Conservation (phyloP, 2,329 filamentous ascomycete genomes). For the Xylariaceae sp. region DNA sequence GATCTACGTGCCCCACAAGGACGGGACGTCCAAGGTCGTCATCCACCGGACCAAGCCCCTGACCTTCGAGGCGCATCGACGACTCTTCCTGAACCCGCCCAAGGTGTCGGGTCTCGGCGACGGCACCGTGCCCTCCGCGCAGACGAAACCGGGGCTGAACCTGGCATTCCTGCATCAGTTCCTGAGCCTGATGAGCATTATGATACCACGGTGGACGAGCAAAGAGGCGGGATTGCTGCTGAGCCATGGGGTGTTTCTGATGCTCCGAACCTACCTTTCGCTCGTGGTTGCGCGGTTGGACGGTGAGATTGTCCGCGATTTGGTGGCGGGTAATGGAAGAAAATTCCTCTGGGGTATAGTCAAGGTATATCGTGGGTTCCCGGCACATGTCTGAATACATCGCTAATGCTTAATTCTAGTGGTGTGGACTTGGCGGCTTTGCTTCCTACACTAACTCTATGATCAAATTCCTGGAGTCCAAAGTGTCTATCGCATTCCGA, state of each 20-base stretch:
- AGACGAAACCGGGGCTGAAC: conserved; percentile 93
- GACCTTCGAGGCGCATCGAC: conserved; percentile 93
- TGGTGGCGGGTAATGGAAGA: conserved; percentile 92
- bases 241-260: conserved; percentile 85
- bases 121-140: conserved; percentile 77
- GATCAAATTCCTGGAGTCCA: conserved; percentile 98
- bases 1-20: conserved; percentile 92
- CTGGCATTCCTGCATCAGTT: conserved; percentile 97
- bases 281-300: conserved; percentile 90
- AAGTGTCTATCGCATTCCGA: conserved; percentile 97
- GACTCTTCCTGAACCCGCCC: conserved; percentile 90
- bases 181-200: conserved; percentile 92
- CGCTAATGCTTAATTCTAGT: conserved; percentile 48
- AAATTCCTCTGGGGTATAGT: conserved; percentile 84
- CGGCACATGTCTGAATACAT: conserved; percentile 2
- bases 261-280: conserved; percentile 92
- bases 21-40: conserved; percentile 84
- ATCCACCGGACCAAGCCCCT: conserved; percentile 88
- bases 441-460: conserved; percentile 98
- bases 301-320: conserved; percentile 91
- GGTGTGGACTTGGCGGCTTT: conserved; percentile 90
- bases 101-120: conserved; percentile 77
- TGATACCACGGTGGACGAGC: conserved; percentile 93
- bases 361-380: conserved; percentile 56
- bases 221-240: conserved; percentile 91